Conservation (phyloP, 1,284 basidiomycete genomes). For the Pseudozyma thailandica region DNA sequence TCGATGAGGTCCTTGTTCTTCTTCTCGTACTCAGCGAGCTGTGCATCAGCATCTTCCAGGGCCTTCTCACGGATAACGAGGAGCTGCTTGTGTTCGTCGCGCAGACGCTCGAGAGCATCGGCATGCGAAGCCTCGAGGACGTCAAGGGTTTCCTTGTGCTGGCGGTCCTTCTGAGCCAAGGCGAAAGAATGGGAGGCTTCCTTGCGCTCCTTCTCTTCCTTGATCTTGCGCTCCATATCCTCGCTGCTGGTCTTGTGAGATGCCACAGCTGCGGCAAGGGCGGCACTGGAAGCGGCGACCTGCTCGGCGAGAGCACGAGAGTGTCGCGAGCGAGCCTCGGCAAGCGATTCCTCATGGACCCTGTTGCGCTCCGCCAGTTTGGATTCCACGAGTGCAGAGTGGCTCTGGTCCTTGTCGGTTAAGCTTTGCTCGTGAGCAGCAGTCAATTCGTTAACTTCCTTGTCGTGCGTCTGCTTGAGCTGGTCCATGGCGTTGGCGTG, state of each 20-base stretch:
- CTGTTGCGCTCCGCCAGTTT: slow-evolving; percentile 45
- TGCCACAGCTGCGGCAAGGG: slow-evolving; percentile 44
- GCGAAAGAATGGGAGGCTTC: slow-evolving; percentile 43
- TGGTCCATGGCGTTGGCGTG: slow-evolving; percentile 35
- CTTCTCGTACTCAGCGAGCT: slow-evolving; percentile 26
- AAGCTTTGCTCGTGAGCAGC: slow-evolving; percentile 31
- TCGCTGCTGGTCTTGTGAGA: slow-evolving; percentile 47
- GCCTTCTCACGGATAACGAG: slow-evolving; percentile 27
- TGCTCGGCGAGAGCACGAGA: slow-evolving; percentile 54
- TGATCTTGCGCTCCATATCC: slow-evolving; percentile 35
- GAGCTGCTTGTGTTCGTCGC: slow-evolving; percentile 32
- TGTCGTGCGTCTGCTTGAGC: slow-evolving; percentile 37
- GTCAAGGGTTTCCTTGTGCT: slow-evolving; percentile 36
- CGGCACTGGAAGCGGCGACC: slow-evolving; percentile 48
- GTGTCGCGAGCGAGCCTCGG: slow-evolving; percentile 59
- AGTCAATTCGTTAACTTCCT: slow-evolving; percentile 23
- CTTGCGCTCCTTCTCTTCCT: slow-evolving; percentile 40
- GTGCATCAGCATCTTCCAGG: slow-evolving; percentile 30
- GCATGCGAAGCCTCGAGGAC: slow-evolving; percentile 34
- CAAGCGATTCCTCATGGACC: slow-evolving; percentile 50
- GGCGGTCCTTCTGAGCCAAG: slow-evolving; percentile 44
- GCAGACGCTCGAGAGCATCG: slow-evolving; percentile 17
- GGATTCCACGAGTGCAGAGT: slow-evolving; percentile 30
- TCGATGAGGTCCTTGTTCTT: slow-evolving; percentile 8
- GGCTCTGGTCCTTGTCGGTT: slow-evolving; percentile 25